phyloP scores from a whole-genome alignment of 768 basidiomycete genomes.

The Cubamyces lactineus region DNA sequence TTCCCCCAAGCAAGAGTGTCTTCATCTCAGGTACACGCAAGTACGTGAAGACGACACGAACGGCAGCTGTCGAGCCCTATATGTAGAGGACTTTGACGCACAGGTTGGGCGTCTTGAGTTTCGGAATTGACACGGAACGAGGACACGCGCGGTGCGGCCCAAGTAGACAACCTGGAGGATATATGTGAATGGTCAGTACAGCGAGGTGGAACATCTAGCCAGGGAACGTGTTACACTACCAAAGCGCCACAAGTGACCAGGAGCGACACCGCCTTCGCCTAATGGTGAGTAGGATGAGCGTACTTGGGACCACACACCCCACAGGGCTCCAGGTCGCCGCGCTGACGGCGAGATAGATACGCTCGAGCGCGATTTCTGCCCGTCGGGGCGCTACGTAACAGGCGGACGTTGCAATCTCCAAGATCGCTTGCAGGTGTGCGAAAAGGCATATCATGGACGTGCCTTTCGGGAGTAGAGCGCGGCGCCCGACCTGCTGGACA shows the following conservation, averaged over 20 bases:
- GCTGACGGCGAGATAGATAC: conserved; percentile 48
- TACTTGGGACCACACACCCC: conserved; percentile 63
- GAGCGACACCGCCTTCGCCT: conserved; percentile 79
- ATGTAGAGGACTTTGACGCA: conserved; percentile 44
- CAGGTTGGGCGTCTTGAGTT: conserved; percentile 23
- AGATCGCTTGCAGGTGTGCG: conserved; percentile 36
- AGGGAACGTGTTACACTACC: conserved; percentile 34
- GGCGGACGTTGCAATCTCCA: conserved; percentile 50
- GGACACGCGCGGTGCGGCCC: conserved; percentile 42
- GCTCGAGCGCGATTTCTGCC: conserved; percentile 59
- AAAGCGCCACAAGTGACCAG: conserved; percentile 70
- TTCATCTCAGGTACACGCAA: conserved; percentile 41
- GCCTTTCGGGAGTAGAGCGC: no score
- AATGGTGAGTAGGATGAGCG: conserved; percentile 80
- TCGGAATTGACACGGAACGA: conserved; percentile 37
- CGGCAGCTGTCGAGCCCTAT: conserved; percentile 39
- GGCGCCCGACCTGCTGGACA: no score
- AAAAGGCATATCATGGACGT: no score
- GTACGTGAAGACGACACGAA: conserved; percentile 41
- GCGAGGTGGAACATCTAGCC: no score
- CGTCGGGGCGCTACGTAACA: conserved; percentile 57
- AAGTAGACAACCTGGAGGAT: conserved; percentile 37
- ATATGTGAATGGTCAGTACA: conserved; percentile 46
- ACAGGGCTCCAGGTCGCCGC: conserved; percentile 72
- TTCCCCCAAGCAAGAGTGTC: conserved; percentile 29